These are phyloP conservation scores for Echium plantagineum DNA, from an alignment of 257 asterid species.

Conservation along the genomic window DNA sequence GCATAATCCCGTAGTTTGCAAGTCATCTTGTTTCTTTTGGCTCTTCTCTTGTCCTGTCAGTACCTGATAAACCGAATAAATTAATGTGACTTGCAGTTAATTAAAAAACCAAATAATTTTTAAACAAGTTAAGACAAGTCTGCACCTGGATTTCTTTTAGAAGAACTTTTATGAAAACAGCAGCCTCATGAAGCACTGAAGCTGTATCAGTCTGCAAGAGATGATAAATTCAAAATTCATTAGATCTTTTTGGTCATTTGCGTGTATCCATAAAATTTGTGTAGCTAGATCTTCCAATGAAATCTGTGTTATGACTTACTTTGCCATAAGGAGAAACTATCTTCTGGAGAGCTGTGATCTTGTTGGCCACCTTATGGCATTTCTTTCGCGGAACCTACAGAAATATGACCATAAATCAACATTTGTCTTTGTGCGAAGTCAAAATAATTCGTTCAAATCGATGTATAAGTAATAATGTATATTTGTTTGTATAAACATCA, in stretches of 20 bases:
- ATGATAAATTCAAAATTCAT: not conserved
- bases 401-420: not conserved
- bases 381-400: conserved; percentile 20
- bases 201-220: conserved; percentile 49
- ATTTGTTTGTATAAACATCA: conserved; percentile 4
- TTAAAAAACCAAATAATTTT: too few relatives aligned
- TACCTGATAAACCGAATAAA: not conserved
- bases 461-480: too few relatives aligned
- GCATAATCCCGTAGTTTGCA: conserved; percentile 34
- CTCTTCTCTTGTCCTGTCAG: conserved; percentile 7
- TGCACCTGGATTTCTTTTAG: conserved; percentile 46
- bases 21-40: conserved; percentile 21
- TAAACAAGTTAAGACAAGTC: not conserved
- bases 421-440: not conserved
- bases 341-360: conserved; percentile 52
- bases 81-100: too few relatives aligned
- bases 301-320: conserved; percentile 15
- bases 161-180: conserved; percentile 37
- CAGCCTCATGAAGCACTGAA: conserved; percentile 55
- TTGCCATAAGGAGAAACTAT: conserved; percentile 67
- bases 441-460: not conserved
- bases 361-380: conserved; percentile 47
- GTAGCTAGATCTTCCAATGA: too few relatives aligned
- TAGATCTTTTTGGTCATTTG: too few relatives aligned
- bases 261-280: too few relatives aligned